These are phyloP conservation scores for Puccinia novopanici DNA, from an alignment of 1,284 basidiomycete genomes.

Conservation along the genomic window DNA sequence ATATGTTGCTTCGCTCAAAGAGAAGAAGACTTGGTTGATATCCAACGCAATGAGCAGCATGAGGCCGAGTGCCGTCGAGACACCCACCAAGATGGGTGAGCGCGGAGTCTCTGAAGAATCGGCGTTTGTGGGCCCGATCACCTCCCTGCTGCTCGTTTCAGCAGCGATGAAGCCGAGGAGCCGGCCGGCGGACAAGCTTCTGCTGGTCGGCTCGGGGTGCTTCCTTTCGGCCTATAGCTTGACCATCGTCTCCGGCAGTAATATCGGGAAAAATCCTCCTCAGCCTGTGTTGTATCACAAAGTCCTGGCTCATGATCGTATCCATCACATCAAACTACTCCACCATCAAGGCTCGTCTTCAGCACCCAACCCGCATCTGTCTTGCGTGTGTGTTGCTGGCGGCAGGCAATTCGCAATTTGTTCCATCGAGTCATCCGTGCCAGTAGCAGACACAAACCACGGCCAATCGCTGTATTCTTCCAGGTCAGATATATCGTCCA, in stretches of 20 bases:
- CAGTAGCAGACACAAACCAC: background rate
- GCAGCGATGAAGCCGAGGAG: no score
- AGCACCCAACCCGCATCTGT: background rate
- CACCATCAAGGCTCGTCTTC: background rate
- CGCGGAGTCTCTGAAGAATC: background rate
- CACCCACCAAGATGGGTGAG: no score
- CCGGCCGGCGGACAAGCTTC: background rate
- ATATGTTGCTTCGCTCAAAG: no score
- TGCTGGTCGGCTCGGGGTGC: constrained; percentile 18
- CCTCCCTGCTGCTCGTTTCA: background rate
- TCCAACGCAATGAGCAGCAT: no score
- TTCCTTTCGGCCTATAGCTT: constrained; percentile 1
- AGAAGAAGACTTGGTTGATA: no score
- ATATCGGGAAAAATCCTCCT: background rate
- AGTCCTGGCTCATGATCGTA: constrained; percentile 3
- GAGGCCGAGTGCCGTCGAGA: no score
- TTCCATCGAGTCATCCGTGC: background rate
- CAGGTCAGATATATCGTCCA: background rate
- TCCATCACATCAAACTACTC: constrained; percentile 12
- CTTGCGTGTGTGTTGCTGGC: background rate
- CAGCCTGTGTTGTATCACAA: background rate
- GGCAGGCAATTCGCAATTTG: constrained; percentile 13
- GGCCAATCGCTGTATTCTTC: background rate
- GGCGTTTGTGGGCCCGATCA: constrained; percentile 6
- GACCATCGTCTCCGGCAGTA: background rate